Evolutionary conservation across 345 rosid species (phyloP), one percentile per base, ranked within the genome.

Genomic region (Arabidopsis suecica): DNA sequence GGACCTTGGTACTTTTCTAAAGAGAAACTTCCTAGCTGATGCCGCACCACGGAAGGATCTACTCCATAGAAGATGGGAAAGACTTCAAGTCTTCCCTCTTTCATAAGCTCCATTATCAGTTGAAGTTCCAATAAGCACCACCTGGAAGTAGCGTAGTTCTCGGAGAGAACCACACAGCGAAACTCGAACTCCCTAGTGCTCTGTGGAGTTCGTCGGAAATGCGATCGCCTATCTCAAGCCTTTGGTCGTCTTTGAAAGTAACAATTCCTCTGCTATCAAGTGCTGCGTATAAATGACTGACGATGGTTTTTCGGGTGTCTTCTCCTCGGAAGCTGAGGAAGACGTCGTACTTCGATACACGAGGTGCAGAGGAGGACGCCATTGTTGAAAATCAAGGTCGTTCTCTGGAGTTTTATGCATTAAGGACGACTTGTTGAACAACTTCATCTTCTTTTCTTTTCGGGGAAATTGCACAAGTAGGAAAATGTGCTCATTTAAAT

Each of bases 51-150:
- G 4, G 75, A 68, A 5, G 80, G 80, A 30, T 69, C 54, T 3
- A 75, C 64, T 22, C 25, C 37, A 9, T 57, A 66, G 78, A 74
- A 74, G 57, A 75, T 22, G 2, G 74, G 79, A 28, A 76, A 6
- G 4, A 69, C 80, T 1, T 41, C 13, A 10, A 61, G n/a, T 32
- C 41, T 22, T 3, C 28, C 12, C 2, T 7, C 47, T n/a, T 61
- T 51, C 51, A 11, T 60, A 40, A 48, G 50, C 13, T 58, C 45
- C 12, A 68, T 40, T 6, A 73, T 64, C 34, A 51, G 3, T 4
- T 40, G 30, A 10, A 73, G 70, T n/a, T 64, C 68, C 37, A 42
- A n/a, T 28, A 64, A 45, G 38, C 68, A 64, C 68, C 68, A 64
- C 13, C 54, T 63, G 42, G 69, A 72, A 25, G 76, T 34, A 34